phyloP scores from a whole-genome alignment of 2,329 filamentous ascomycete species.

The Trichoderma cornu-damae region DNA sequence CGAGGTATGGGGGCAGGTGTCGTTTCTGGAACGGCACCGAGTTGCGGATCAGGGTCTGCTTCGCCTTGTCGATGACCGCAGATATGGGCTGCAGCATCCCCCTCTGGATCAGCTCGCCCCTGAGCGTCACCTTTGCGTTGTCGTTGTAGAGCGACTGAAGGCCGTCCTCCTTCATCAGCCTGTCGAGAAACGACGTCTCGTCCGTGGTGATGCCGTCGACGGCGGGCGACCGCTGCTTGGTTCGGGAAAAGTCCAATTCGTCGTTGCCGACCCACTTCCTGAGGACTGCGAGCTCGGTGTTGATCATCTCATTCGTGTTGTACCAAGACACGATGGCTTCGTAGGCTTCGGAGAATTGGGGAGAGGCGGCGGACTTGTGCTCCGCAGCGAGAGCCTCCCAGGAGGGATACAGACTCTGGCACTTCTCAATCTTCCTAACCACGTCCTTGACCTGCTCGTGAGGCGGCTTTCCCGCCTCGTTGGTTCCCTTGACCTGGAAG shows the following conservation, averaged over 20 bases:
- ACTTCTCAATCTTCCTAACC: conserved; percentile 83
- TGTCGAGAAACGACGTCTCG: conserved; percentile 88
- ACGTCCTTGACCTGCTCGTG: conserved; percentile 86
- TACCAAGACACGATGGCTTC: conserved; percentile 92
- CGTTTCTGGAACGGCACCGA: conserved; percentile 78
- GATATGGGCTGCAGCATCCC: conserved; percentile 84
- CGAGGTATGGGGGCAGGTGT: conserved; percentile 91
- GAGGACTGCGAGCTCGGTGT: conserved; percentile 83
- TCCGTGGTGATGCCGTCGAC: conserved; percentile 69
- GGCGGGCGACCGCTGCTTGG: conserved; percentile 60
- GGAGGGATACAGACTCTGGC: conserved; percentile 80
- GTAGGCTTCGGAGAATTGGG: conserved; percentile 73
- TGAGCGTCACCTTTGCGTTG: conserved; percentile 40
- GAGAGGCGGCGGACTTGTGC: conserved; percentile 71
- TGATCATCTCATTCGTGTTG: conserved; percentile 94
- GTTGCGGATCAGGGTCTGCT: conserved; percentile 82
- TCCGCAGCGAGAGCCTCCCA: conserved; percentile 66
- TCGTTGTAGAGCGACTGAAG: conserved; percentile 86
- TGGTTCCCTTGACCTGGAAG: conserved; percentile 91
- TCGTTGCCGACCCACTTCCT: conserved; percentile 97
- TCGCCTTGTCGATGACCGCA: conserved; percentile 86
- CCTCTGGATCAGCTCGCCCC: conserved; percentile 67
- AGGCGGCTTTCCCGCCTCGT: conserved; percentile 82
- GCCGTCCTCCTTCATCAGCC: conserved; percentile 91
- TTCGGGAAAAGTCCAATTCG: conserved; percentile 82